A percentile compares a stretch with the other conserved stretches of the same genome.
Conservation (phyloP, 2,329 filamentous ascomycete genomes). For the Ceratocystis diversiconidia region DNA sequence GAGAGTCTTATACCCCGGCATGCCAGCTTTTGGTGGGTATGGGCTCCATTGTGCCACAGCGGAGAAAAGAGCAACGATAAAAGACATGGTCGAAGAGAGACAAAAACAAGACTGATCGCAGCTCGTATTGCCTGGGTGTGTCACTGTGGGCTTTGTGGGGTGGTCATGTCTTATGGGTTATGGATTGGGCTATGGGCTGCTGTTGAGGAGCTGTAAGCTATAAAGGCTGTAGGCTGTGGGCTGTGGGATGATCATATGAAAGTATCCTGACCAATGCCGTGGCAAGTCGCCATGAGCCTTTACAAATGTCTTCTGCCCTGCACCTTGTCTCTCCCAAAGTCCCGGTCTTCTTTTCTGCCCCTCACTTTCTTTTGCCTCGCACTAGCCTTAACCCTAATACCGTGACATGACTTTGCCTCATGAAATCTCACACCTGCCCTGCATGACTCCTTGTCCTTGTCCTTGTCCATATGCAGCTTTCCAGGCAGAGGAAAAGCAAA, state of each 20-base stretch:
- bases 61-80: not conserved
- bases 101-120: not conserved
- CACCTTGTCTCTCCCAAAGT: not conserved
- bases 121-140: conserved; percentile 6
- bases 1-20: not conserved
- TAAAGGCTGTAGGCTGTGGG: no score
- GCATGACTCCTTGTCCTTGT: not conserved
- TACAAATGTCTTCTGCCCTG: not conserved
- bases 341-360: not conserved
- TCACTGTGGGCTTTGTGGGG: not conserved
- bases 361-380: not conserved
- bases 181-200: not conserved
- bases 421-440: not conserved
- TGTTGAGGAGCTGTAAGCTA: not conserved
- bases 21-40: not conserved
- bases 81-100: not conserved
- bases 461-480: not conserved
- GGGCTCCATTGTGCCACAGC: not conserved
- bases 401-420: not conserved
- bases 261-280: no score
- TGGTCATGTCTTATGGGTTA: not conserved
- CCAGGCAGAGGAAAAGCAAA: not conserved
- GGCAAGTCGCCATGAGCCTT: no score
- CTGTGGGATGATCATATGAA: no score
- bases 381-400: not conserved